A percentile compares a stretch with the other conserved stretches of the same genome.
Conservation (phyloP, 345 rosid species). For the Reutealis trisperma region DNA sequence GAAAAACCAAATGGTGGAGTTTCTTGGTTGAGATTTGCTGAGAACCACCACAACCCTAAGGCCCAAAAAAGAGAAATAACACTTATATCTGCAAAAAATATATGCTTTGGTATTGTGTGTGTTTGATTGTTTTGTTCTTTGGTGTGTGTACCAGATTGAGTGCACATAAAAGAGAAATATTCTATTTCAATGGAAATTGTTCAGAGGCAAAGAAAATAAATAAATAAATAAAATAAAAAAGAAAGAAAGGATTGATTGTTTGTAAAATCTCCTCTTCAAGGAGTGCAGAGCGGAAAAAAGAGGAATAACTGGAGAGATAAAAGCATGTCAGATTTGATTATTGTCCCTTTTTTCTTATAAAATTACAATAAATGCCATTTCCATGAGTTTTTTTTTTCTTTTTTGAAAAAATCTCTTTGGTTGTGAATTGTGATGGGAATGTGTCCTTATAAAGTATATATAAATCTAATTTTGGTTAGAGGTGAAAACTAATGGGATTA, state of each 20-base stretch:
- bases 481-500: no score
- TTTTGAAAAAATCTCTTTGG: no score
- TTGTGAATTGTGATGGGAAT: no score
- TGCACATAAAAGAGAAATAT: not conserved
- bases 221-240: not conserved
- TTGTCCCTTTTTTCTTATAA: constrained; percentile 19
- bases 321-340: not conserved
- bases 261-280: not conserved
- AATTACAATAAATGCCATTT: constrained; percentile 20
- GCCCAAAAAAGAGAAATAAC: not conserved
- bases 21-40: not conserved
- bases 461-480: no score
- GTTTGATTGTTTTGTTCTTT: not conserved
- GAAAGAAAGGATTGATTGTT: not conserved
- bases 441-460: no score
- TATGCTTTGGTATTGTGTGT: not conserved
- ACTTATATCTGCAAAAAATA: no score
- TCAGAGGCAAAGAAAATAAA: not conserved
- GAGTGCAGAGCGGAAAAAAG: not conserved
- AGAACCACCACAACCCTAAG: constrained; percentile 1
- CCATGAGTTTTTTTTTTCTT: not conserved
- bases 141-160: constrained; percentile 4
- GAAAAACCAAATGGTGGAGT: not conserved
- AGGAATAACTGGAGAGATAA: constrained; percentile 3
- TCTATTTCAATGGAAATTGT: not conserved